Base-by-base conservation (phyloP, 1,139 yeast genomes). In the Blastobotrys aristatus region DNA sequence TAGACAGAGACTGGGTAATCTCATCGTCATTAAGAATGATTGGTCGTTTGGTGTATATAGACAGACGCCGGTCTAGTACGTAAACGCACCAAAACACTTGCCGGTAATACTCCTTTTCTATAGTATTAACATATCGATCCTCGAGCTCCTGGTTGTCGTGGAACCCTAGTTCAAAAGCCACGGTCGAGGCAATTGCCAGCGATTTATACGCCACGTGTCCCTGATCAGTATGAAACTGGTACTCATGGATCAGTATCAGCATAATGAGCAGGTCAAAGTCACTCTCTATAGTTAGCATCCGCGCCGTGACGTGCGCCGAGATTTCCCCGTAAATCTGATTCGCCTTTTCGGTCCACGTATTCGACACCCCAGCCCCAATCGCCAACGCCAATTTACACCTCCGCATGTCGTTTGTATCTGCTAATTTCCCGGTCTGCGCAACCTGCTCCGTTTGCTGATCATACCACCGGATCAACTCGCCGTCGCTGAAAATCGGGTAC, bases 71-170 rank as follows among this genome's bases (percentile, higher is more conserved):
- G 30, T 59, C 63, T 47, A 57, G 46, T 17, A 53, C 54, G 40
- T 58, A 59, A 4, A 58, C 36, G 27, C 56, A 58, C 63, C 63
- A 59, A 47, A 59, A 59, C 30, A 59, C 43, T n/a, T 51, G 45
- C 13, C 60, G 44, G 18, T 50, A 47, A 34, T 51, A 42, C 36
- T 57, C 61, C 27, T 53, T 40, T 30, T 50, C 50, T n/a, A 48
- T 45, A 2, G 49, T 50, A 33, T 45, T 50, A 0, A 54, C 41
- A 39, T 48, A 54, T 32, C 44, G 44, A 30, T 42, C 34, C 11
- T 53, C 54, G 43, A 52, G 33, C 11, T 55, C 58, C 18, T 50
- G 42, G 11, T 48, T 39, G 31, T 47, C 51, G 44, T 59, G 57
- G 5, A 59, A 50, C 18, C 62, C 63, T 21, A 58, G 47, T 35